These are phyloP conservation scores for Plasmodium vivax DNA, from an alignment of 169 alveolate genomes.

Conservation along the genomic window DNA sequence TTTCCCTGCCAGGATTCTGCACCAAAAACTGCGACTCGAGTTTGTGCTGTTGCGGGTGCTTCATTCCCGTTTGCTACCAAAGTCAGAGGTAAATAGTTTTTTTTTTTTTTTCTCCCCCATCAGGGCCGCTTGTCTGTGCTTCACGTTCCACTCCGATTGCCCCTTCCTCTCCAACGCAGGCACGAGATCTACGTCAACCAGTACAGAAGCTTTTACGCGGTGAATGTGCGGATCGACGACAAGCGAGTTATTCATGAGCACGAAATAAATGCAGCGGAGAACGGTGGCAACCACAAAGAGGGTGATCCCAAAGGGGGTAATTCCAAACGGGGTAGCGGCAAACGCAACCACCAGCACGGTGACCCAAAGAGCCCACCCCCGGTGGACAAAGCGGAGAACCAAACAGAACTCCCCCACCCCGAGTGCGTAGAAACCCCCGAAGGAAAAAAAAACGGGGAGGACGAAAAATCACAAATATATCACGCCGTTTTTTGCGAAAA, in stretches of 20 bases:
- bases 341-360: background rate
- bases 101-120: background rate
- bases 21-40: conserved; percentile 58
- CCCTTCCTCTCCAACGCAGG: background rate
- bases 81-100: conserved; percentile 35
- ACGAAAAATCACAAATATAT: conserved; percentile 31
- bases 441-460: background rate
- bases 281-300: background rate
- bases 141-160: background rate
- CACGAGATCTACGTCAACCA: conserved; percentile 61
- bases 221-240: conserved; percentile 40
- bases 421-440: background rate
- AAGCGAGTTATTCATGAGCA: conserved; percentile 23
- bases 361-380: background rate
- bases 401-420: background rate
- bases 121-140: background rate
- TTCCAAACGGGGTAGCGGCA: background rate
- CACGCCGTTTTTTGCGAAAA: conserved; percentile 71
- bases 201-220: conserved; percentile 66
- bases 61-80: conserved; percentile 69
- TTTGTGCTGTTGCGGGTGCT: conserved; percentile 73
- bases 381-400: background rate
- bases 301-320: background rate
- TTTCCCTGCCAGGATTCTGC: conserved; percentile 24
- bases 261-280: conserved; percentile 1